Percentiles rank a stretch among this genome's conserved stretches.
Evolutionary conservation across 306 rosid genomes (phyloP).

Genomic region (Lathyrus aphaca): DNA sequence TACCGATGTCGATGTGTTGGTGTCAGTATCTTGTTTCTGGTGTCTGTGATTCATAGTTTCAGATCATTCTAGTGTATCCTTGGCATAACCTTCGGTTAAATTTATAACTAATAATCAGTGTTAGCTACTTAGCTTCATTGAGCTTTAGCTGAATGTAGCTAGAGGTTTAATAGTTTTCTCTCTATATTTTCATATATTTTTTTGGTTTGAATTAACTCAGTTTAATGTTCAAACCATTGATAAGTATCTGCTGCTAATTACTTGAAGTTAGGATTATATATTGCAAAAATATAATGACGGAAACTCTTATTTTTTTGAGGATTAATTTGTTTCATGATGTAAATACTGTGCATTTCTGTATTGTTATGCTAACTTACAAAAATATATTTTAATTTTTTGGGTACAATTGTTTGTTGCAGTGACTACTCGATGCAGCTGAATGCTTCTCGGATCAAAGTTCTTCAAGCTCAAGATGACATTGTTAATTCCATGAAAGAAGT

Average conservation of each 20-base stretch:
- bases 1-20: too few relatives aligned
- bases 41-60: too few relatives aligned
- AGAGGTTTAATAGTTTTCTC: not conserved
- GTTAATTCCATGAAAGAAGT: constrained; percentile 83
- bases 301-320: not conserved
- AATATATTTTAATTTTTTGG: constrained; percentile 7
- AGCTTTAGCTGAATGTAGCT: not conserved
- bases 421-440: constrained; percentile 98
- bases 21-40: too few relatives aligned
- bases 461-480: constrained; percentile 95
- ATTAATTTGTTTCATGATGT: constrained; percentile 6
- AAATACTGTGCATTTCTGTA: constrained; percentile 12
- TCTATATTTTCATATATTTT: not conserved
- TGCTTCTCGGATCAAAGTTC: constrained; percentile 89
- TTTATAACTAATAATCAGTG: not conserved
- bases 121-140: not conserved
- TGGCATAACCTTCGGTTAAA: not conserved
- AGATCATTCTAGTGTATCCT: not conserved
- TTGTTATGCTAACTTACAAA: not conserved
- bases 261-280: constrained; percentile 21
- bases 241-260: not conserved
- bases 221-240: constrained; percentile 28
- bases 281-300: constrained; percentile 19
- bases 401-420: constrained; percentile 51
- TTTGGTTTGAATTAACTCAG: constrained; percentile 9